Evolutionary conservation across 1,284 basidiomycete genomes (phyloP), one percentile per base, ranked within the genome.

Genomic region (Ustilago shanxiensis): DNA sequence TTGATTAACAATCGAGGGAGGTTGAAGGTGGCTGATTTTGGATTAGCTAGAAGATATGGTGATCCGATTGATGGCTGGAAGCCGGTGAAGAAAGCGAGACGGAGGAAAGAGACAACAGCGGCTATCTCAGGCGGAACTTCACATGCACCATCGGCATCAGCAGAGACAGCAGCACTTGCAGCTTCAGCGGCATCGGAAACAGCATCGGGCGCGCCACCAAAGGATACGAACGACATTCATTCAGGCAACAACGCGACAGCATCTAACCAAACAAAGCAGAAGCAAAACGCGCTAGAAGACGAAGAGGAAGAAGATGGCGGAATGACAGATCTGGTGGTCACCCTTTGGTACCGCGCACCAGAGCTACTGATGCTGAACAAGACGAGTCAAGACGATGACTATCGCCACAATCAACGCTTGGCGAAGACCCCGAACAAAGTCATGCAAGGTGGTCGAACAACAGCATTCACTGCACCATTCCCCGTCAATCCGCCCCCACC

Each of bases 1-100:
- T 89, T 99, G 49, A 96, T 99, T 95, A 98, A 98, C 87, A 99
- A 99, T 86, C 91, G 96, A 6, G 97, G 97, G 0, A 94, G 92
- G 53, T 95, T 99, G 87, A 99, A 99, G 84, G 94, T 99, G 9
- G 97, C 96, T 6, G 97, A 99, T 87, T 99, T 99, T 86, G 97
- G 97, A 4, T 90, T 99, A 39, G 97, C 97, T 20, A 89, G 97
- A 80, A 91, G 94, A 66, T 99, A 94, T 86, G 95, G 96, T 35
- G 97, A 99, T 86, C 95, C 97, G 4, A 89, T 96, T 2, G 58
- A 28, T 11, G 60, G 49, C 4, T 73, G 71, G 71, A 37, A 28
- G 4, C 50, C 62, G 0, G 29, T n/a, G 22, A 37, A 52, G 18
- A 29, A 49, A 22, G 29, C 29, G 14, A 24, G 60, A n/a, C 26